Percentiles rank a stretch among this genome's conserved stretches.
Conservation (phyloP, 1,284 basidiomycete genomes). For the Malassezia caprae region DNA sequence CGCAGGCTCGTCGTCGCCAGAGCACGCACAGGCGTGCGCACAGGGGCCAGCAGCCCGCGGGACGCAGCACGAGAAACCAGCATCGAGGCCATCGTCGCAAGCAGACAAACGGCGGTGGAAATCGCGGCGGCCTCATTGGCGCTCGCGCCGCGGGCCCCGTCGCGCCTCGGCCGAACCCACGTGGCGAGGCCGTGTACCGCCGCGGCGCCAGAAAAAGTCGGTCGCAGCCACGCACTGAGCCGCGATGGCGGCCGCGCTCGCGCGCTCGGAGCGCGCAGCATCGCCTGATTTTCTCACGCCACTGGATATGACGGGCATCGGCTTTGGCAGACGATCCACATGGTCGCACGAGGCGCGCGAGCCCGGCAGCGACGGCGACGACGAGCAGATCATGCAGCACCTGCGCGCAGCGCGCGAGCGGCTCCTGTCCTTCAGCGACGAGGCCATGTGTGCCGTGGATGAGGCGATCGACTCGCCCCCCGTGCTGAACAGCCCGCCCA, state of each 20-base stretch:
- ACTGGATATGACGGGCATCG: not conserved
- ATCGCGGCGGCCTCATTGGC: constrained; percentile 6
- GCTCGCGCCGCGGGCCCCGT: not conserved
- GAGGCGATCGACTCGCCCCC: not conserved
- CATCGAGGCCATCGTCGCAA: constrained; percentile 10
- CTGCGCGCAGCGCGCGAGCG: constrained; percentile 9
- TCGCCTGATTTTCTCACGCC: not conserved
- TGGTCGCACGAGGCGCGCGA: not conserved
- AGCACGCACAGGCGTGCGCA: not conserved
- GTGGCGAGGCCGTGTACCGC: not conserved
- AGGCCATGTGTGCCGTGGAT: not conserved
- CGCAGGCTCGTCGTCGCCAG: constrained; percentile 1
- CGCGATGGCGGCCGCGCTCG: not conserved
- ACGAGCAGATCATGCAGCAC: constrained; percentile 11
- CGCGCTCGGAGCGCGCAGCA: not conserved
- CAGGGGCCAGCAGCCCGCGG: constrained; percentile 1
- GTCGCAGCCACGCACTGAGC: too few species aligned
- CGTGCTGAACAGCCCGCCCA: not conserved
- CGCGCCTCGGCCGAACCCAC: constrained; percentile 1
- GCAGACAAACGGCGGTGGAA: constrained; percentile 1
- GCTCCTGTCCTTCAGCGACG: not conserved
- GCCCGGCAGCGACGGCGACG: constrained; percentile 2
- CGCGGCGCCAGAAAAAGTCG: too few species aligned
- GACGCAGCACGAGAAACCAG: constrained; percentile 7
- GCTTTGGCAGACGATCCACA: not conserved